Evolutionary conservation across 495 filamentous ascomycete species (phyloP).

Genomic region (Pseudomonodictys pantanalensis): DNA sequence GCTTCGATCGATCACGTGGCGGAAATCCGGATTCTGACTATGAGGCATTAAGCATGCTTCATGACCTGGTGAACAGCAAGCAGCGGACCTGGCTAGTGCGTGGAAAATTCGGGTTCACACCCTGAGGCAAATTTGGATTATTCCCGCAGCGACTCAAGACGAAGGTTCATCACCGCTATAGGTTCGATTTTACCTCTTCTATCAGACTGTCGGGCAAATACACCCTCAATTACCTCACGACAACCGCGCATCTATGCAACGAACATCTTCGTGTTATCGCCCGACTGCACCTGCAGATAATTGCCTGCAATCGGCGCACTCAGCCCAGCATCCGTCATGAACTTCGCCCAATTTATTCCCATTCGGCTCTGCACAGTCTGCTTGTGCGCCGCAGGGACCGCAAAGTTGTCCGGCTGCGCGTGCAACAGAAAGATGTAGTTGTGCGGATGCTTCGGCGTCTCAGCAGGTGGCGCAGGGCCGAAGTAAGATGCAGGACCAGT

Average conservation of each 20-base stretch:
- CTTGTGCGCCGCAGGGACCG: slow-evolving; percentile 35
- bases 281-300: slow-evolving; percentile 40
- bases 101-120: too few species aligned
- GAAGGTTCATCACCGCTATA: too few species aligned
- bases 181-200: neutral
- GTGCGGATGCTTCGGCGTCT: slow-evolving; percentile 47
- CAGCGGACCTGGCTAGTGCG: too few species aligned
- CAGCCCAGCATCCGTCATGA: slow-evolving; percentile 42
- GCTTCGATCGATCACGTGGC: too few species aligned
- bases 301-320: slow-evolving; percentile 44
- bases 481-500: slow-evolving; percentile 45
- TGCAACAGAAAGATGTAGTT: slow-evolving; percentile 48
- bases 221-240: neutral
- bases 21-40: too few species aligned
- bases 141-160: too few species aligned
- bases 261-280: slow-evolving; percentile 21
- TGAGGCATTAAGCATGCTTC: too few species aligned
- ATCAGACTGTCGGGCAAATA: neutral
- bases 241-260: neutral
- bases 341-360: slow-evolving; percentile 45
- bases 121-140: too few species aligned
- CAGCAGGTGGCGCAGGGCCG: slow-evolving; percentile 45
- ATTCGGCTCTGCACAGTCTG: slow-evolving; percentile 39
- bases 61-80: too few species aligned
- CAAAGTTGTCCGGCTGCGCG: slow-evolving; percentile 44